Base-by-base conservation (phyloP, 495 filamentous ascomycete species). In the Neurospora cerealis region DNA sequence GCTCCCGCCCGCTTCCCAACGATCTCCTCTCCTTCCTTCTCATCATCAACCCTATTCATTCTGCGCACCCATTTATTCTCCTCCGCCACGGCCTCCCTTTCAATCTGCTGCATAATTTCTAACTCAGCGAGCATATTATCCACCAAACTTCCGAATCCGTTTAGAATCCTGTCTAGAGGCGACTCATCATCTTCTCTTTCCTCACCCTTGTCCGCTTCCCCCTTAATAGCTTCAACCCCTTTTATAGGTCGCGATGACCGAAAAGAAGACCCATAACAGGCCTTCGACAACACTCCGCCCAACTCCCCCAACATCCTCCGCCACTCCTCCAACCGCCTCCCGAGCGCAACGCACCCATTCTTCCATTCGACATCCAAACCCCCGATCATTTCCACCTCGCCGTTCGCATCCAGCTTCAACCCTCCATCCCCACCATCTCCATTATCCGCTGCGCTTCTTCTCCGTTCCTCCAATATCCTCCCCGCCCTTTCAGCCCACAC, bases 111-210 rank as follows among this genome's bases (percentile, higher is more conserved):
- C 87, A 89, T 88, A 11, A 82, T 38, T 4, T 73, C 73, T 60
- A 89, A 79, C 76, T 88, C 87, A 24, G 75, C 78, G 69, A 86
- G 74, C 86, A 89, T 88, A 36, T 83, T 83, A 54, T 75, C 69
- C 4, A 87, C 82, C 42, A 88, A 74, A 8, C 72, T 72, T 5
- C 80, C 72, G 73, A 80, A 84, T 1, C 81, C 81, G n/a, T 69
- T 74, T 8, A 87, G 72, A 69, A 85, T 81, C 38, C 77, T 78
- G 21, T 71, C 81, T 70, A 88, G 73, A 69, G 81, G 80, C 38
- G 83, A 82, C 69, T 72, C 70, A 9, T 73, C 73, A 5, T 72
- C 74, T 5, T 62, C 40, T 46, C 69, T 21, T 42, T n/a, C 69
- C 10, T 74, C 71, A 11, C 5, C 42, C 17, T 62, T 54, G 8